Evolutionary conservation across 2,329 filamentous ascomycete species (phyloP).

Genomic region (Penicillium palitans): DNA sequence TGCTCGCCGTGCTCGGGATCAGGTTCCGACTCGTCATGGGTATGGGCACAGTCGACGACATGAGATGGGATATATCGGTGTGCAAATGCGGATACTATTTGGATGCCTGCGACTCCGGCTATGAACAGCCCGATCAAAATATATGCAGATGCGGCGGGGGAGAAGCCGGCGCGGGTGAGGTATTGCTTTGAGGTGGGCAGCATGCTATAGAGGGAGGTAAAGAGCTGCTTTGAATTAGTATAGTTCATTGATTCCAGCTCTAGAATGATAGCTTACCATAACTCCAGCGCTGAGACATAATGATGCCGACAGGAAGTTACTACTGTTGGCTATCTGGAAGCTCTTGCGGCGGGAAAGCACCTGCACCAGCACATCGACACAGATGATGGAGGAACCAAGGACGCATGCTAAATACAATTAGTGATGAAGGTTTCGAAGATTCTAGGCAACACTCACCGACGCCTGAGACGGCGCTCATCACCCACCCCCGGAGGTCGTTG

Average conservation of each 20-base stretch:
- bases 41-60: slow-evolving; percentile 52
- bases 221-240: slow-evolving; percentile 60
- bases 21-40: slow-evolving; percentile 38
- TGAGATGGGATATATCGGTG: slow-evolving; percentile 52
- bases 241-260: not conserved
- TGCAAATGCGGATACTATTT: slow-evolving; percentile 46
- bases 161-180: slow-evolving; percentile 67
- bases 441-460: slow-evolving; percentile 54
- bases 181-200: slow-evolving; percentile 81
- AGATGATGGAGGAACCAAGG: slow-evolving; percentile 80
- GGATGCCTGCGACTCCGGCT: slow-evolving; percentile 50
- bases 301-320: slow-evolving; percentile 80
- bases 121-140: slow-evolving; percentile 50
- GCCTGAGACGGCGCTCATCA: slow-evolving; percentile 81
- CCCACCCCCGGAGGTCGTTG: slow-evolving; percentile 90
- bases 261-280: slow-evolving; percentile 65
- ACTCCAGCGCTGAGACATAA: slow-evolving; percentile 93
- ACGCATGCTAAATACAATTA: slow-evolving; percentile 51
- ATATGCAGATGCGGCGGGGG: slow-evolving; percentile 62
- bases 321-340: slow-evolving; percentile 88
- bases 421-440: not conserved
- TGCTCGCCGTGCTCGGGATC: slow-evolving; percentile 37
- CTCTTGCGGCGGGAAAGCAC: slow-evolving; percentile 69
- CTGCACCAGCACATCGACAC: slow-evolving; percentile 75
- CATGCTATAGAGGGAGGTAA: slow-evolving; percentile 91